Conservation (phyloP, 2,329 filamentous ascomycete species). For the Epichloe coenophiala region DNA sequence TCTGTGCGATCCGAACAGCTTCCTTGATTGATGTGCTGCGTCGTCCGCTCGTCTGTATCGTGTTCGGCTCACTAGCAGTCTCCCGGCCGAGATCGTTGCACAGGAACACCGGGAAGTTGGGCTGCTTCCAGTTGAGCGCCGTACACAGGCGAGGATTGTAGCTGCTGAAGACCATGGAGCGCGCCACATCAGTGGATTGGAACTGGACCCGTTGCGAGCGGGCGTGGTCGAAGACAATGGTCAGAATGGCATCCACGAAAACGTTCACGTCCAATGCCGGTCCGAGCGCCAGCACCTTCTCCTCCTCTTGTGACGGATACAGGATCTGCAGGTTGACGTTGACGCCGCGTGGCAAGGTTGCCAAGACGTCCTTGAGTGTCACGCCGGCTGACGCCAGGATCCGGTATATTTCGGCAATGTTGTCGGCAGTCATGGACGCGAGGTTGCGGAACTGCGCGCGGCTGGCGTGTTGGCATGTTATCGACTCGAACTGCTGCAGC, state of each 20-base stretch:
- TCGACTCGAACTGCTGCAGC: constrained; percentile 53
- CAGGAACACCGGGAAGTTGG: constrained; percentile 90
- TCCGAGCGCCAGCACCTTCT: constrained; percentile 53
- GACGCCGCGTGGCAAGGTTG: constrained; percentile 61
- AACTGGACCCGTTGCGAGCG: constrained; percentile 49
- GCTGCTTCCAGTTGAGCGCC: constrained; percentile 97
- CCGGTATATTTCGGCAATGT: constrained; percentile 54
- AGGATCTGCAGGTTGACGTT: constrained; percentile 87
- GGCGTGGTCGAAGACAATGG: constrained; percentile 83
- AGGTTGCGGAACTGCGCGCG: constrained; percentile 29
- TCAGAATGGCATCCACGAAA: constrained; percentile 73
- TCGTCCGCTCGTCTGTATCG: constrained; percentile 46
- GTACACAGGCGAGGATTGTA: constrained; percentile 86
- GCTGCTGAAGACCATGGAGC: constrained; percentile 87
- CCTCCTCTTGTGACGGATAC: constrained; percentile 67
- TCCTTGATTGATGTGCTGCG: constrained; percentile 84
- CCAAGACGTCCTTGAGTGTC: constrained; percentile 65
- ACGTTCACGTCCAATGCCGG: constrained; percentile 72
- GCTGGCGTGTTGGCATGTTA: constrained; percentile 30
- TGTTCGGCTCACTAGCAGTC: constrained; percentile 26
- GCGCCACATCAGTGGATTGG: constrained; percentile 55
- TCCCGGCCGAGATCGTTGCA: constrained; percentile 80
- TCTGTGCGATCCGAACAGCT: constrained; percentile 79
- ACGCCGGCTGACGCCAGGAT: constrained; percentile 63
- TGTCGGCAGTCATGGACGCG: constrained; percentile 32